Base-by-base conservation (phyloP, 2,329 filamentous ascomycete genomes). In the Didymellaceae sp. region DNA sequence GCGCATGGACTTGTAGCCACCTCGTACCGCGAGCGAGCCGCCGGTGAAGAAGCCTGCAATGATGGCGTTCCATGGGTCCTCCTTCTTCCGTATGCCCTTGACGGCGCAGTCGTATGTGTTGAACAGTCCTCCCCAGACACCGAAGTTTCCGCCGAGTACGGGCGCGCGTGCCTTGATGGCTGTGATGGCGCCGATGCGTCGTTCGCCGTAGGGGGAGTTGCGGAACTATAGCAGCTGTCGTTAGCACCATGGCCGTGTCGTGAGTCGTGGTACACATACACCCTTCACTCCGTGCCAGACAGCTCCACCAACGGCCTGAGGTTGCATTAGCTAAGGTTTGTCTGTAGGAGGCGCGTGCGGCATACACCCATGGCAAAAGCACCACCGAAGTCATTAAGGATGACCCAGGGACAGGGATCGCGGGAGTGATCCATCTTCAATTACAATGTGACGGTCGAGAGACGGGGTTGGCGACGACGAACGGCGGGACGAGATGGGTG, bases 281-380 rank as follows among this genome's bases (percentile, higher is more conserved):
- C 92, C 94, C 80, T 99, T 99, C 61, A 97, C 89, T 67, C 92
- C 92, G 78, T 97, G 93, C 93, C 93, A 97, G 73, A 97, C 88
- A 58, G 74, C 70, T 54, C 75, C 75, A 42, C 75, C 75, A 32
- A 77, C 75, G 54, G 75, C 74, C 68, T 72, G 44, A 10, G 37
- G n/a, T 1, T 20, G 45, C 20, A 37, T 63, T 42, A 63, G 53
- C 57, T 53, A 40, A 21, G 47, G 45, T 7, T 35, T 11, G 31
- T 26, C 17, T 28, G 14, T 25, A 31, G 31, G 32, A 41, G 31
- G 38, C 37, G 45, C 46, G 25, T 13, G 30, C 45, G 57, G 80
- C 89, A 61, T 89, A 94, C 91, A 66, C 93, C 93, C 93, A 97
- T 97, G 72, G 85, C 87, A 70, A 97, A 97, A 50, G 93, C 94